These are phyloP conservation scores for Alternaria postmessia DNA, from an alignment of 2,329 filamentous ascomycete species.

Conservation along the genomic window DNA sequence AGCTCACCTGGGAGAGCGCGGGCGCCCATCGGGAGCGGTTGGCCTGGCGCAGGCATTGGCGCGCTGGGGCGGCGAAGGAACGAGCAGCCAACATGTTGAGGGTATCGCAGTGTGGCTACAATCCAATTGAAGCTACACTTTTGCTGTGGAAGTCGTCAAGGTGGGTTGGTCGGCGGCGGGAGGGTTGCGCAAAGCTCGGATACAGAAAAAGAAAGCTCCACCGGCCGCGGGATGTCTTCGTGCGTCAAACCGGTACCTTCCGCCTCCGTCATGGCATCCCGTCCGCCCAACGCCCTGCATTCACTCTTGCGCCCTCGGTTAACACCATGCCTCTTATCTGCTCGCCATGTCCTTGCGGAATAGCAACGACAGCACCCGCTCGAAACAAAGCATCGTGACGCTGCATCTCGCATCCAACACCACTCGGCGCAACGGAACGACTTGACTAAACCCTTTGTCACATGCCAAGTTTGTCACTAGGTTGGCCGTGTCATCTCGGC, in stretches of 20 bases:
- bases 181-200: slow-evolving; percentile 38
- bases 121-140: slow-evolving; percentile 47
- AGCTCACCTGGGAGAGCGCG: slow-evolving; percentile 66
- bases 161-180: slow-evolving; percentile 28
- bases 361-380: background rate
- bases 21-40: slow-evolving; percentile 58
- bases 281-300: background rate
- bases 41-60: slow-evolving; percentile 79
- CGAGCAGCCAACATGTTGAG: slow-evolving; percentile 83
- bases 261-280: background rate
- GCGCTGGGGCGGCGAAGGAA: slow-evolving; percentile 76
- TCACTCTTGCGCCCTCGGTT: background rate
- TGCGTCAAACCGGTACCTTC: slow-evolving; percentile 15
- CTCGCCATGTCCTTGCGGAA: background rate
- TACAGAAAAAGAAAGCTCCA: slow-evolving; percentile 43
- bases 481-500: too few relatives aligned
- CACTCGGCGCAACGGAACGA: too few relatives aligned
- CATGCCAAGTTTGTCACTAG: too few relatives aligned
- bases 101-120: slow-evolving; percentile 29
- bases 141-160: slow-evolving; percentile 38
- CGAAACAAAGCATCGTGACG: too few relatives aligned
- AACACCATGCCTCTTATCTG: background rate
- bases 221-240: slow-evolving; percentile 23
- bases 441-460: too few relatives aligned
- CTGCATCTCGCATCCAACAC: too few relatives aligned